phyloP scores from a whole-genome alignment of 345 rosid species.

The Populus tremula region DNA sequence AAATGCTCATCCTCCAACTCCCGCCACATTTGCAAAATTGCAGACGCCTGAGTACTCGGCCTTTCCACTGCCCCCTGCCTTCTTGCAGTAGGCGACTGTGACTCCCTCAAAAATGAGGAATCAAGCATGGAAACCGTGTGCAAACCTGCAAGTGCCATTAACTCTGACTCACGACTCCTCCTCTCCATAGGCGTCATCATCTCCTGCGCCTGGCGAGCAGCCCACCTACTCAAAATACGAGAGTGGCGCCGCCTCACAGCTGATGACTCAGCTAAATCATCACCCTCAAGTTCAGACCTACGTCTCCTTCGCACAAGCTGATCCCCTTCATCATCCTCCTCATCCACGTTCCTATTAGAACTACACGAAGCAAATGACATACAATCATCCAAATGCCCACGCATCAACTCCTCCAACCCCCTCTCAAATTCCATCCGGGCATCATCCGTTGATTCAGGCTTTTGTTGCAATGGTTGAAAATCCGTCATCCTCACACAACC shows the following conservation, averaged over 20 bases:
- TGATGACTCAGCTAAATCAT: slow-evolving; percentile 89
- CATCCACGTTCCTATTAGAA: slow-evolving; percentile 59
- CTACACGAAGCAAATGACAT: slow-evolving; percentile 84
- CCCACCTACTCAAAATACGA: slow-evolving; percentile 81
- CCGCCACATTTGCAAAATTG: slow-evolving; percentile 97
- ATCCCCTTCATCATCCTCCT: slow-evolving; percentile 75
- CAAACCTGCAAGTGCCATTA: slow-evolving; percentile 93
- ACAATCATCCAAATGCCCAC: slow-evolving; percentile 83
- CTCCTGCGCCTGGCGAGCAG: slow-evolving; percentile 97
- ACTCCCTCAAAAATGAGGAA: slow-evolving; percentile 87
- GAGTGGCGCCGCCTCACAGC: slow-evolving; percentile 89
- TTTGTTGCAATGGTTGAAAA: slow-evolving; percentile 66
- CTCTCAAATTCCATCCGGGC: slow-evolving; percentile 59
- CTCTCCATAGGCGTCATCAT: slow-evolving; percentile 97
- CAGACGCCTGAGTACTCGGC: slow-evolving; percentile 83
- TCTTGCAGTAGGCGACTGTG: slow-evolving; percentile 69
- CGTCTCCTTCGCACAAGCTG: slow-evolving; percentile 78
- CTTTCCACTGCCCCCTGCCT: slow-evolving; percentile 74
- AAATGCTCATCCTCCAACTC: slow-evolving; percentile 98
- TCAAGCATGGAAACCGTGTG: slow-evolving; percentile 97
- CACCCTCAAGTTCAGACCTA: slow-evolving; percentile 85
- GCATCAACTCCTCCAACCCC: slow-evolving; percentile 87
- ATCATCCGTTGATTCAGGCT: slow-evolving; percentile 66
- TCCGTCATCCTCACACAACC: slow-evolving; percentile 62
- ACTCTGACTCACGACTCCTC: slow-evolving; percentile 90